A percentile compares a stretch with the other conserved stretches of the same genome.
phyloP scores from a whole-genome alignment of 2,329 filamentous ascomycete genomes.

The Aspergillus ibericus region DNA sequence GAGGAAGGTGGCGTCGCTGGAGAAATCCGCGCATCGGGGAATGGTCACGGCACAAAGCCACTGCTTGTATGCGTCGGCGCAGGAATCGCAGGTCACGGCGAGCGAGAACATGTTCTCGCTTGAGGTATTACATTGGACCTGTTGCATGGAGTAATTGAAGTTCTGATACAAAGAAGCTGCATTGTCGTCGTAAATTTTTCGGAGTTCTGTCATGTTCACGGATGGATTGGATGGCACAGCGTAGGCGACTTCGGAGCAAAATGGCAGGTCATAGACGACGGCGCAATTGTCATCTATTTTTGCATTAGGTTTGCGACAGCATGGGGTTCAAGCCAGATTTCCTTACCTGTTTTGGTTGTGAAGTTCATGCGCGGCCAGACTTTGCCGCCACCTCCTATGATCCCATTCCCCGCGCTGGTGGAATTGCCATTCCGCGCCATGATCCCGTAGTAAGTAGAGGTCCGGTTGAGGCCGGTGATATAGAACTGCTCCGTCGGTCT shows the following conservation, averaged over 20 bases:
- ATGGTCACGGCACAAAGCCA: slow-evolving; percentile 96
- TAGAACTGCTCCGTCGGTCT: slow-evolving; percentile 87
- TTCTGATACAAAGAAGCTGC: slow-evolving; percentile 69
- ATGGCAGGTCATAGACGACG: slow-evolving; percentile 80
- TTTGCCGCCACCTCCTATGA: slow-evolving; percentile 69
- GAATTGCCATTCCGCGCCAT: slow-evolving; percentile 64
- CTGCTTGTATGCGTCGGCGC: slow-evolving; percentile 77
- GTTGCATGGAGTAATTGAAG: slow-evolving; percentile 78
- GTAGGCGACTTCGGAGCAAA: slow-evolving; percentile 87
- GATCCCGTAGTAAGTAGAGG: slow-evolving; percentile 70
- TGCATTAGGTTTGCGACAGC: not conserved
- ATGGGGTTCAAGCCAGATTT: not conserved
- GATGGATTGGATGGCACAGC: slow-evolving; percentile 82
- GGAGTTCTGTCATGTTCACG: slow-evolving; percentile 62
- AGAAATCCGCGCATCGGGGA: slow-evolving; percentile 86
- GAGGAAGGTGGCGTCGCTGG: slow-evolving; percentile 56
- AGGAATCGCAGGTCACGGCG: slow-evolving; percentile 72
- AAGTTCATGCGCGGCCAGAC: slow-evolving; percentile 75
- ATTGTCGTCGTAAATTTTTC: slow-evolving; percentile 73
- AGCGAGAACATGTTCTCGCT: slow-evolving; percentile 77
- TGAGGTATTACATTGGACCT: slow-evolving; percentile 80
- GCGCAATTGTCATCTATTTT: slow-evolving; percentile 73
- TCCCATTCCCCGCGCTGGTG: slow-evolving; percentile 54
- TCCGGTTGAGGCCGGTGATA: slow-evolving; percentile 70
- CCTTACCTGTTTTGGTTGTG: slow-evolving; percentile 71